Conservation (phyloP, 1,139 yeast genomes). For the Hansenula anomala region DNA sequence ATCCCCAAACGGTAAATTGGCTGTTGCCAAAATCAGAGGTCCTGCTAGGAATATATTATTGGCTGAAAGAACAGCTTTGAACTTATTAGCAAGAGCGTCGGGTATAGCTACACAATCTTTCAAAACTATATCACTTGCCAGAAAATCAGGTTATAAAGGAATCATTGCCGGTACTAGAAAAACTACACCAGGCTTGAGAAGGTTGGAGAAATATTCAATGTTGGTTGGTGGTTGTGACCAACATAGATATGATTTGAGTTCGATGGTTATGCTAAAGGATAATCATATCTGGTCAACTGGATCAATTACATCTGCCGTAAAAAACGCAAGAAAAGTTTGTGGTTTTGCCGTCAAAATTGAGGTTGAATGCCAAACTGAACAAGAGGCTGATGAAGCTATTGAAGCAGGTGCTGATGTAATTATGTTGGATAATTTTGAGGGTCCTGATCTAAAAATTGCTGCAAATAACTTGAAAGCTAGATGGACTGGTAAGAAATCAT, state of each 20-base stretch:
- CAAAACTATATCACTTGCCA: conserved; percentile 55
- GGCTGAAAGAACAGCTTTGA: conserved; percentile 85
- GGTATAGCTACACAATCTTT: conserved; percentile 86
- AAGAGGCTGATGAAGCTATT: conserved; percentile 88
- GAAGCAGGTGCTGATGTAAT: conserved; percentile 93
- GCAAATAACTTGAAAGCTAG: conserved; percentile 57
- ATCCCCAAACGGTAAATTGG: conserved; percentile 57
- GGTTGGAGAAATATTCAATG: conserved; percentile 90
- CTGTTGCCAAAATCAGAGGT: conserved; percentile 77
- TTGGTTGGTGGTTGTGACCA: conserved; percentile 92
- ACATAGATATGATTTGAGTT: conserved; percentile 84
- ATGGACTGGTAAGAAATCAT: conserved; percentile 51
- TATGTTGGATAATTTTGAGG: conserved; percentile 87
- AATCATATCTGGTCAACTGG: conserved; percentile 93
- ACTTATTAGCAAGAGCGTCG: conserved; percentile 74
- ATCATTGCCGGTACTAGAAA: conserved; percentile 95
- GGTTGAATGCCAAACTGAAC: conserved; percentile 82
- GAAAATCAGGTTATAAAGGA: conserved; percentile 70
- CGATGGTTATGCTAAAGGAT: conserved; percentile 96
- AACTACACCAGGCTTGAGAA: conserved; percentile 93
- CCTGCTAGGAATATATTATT: conserved; percentile 73
- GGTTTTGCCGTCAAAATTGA: conserved; percentile 91
- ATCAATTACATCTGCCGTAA: conserved; percentile 80
- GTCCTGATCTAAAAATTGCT: conserved; percentile 58
- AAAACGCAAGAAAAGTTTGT: conserved; percentile 70